These are phyloP conservation scores for Penstemon eatonii DNA, from an alignment of 257 asterid genomes.

Conservation along the genomic window DNA sequence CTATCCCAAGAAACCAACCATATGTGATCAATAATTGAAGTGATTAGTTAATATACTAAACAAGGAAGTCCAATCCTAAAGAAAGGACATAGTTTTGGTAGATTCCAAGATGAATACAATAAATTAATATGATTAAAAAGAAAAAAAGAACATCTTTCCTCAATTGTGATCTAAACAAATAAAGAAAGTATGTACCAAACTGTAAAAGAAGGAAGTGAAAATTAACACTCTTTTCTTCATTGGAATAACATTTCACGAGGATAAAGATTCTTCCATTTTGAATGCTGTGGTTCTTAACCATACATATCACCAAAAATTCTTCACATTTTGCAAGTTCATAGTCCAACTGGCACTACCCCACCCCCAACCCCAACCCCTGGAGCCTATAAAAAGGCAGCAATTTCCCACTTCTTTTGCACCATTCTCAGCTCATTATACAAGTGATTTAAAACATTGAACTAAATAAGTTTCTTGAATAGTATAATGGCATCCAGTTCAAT, in stretches of 20 bases:
- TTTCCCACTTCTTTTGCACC: constrained; percentile 11
- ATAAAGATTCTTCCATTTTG: constrained; percentile 1
- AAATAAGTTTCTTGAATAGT: not conserved
- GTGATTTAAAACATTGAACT: not conserved
- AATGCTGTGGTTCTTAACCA: not conserved
- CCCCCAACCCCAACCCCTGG: not conserved
- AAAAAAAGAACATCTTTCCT: not conserved
- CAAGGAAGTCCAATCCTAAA: constrained; percentile 3
- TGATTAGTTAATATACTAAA: not conserved
- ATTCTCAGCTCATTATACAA: constrained; percentile 9
- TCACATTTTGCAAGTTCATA: constrained; percentile 11
- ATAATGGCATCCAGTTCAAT: constrained; percentile 18
- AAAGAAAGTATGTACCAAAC: too few relatives aligned
- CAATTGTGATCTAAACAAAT: not conserved
- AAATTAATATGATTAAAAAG: not conserved
- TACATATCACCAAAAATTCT: not conserved
- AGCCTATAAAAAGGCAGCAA: constrained; percentile 2
- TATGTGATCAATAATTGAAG: constrained; percentile 15
- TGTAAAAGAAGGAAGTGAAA: not conserved
- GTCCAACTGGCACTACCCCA: constrained; percentile 15
- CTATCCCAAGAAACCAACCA: constrained; percentile 18
- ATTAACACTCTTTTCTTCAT: not conserved
- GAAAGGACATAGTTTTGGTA: not conserved
- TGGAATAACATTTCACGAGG: constrained; percentile 8
- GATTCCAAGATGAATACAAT: not conserved